Conservation (phyloP, 2,329 filamentous ascomycete species). For the Botrytis hyacinthi region DNA sequence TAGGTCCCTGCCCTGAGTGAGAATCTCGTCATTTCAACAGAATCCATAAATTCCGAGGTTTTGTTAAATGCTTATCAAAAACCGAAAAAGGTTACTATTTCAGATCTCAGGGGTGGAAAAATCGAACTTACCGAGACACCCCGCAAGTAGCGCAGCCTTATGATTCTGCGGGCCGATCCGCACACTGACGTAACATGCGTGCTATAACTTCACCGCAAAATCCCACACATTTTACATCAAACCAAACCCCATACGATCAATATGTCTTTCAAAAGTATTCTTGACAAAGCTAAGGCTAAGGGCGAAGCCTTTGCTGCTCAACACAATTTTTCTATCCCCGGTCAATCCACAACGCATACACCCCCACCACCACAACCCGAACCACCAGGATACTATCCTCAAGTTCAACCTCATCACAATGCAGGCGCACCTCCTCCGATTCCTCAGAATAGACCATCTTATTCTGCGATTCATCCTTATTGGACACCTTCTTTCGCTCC, state of each 20-base stretch:
- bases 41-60: background rate
- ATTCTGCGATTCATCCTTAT: slow-evolving; percentile 40
- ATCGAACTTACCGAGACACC: background rate
- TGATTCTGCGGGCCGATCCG: background rate
- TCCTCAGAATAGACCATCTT: slow-evolving; percentile 18
- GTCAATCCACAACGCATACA: slow-evolving; percentile 11
- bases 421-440: slow-evolving; percentile 16
- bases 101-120: background rate
- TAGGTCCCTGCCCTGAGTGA: background rate
- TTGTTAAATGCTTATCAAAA: background rate
- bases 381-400: slow-evolving; percentile 14
- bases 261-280: slow-evolving; percentile 30
- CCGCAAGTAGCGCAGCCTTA: background rate
- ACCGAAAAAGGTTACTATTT: background rate
- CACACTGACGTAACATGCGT: background rate
- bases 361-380: slow-evolving; percentile 14
- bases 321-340: slow-evolving; percentile 22
- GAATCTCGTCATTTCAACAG: background rate
- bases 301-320: slow-evolving; percentile 28
- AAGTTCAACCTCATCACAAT: slow-evolving; percentile 11
- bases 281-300: slow-evolving; percentile 32
- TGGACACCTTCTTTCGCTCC: slow-evolving; percentile 54
- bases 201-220: background rate
- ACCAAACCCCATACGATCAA: background rate
- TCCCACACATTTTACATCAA: background rate